A percentile compares a stretch with the other conserved stretches of the same genome.
phyloP scores from a whole-genome alignment of 2,329 filamentous ascomycete species.

The Beauveria sp. region DNA sequence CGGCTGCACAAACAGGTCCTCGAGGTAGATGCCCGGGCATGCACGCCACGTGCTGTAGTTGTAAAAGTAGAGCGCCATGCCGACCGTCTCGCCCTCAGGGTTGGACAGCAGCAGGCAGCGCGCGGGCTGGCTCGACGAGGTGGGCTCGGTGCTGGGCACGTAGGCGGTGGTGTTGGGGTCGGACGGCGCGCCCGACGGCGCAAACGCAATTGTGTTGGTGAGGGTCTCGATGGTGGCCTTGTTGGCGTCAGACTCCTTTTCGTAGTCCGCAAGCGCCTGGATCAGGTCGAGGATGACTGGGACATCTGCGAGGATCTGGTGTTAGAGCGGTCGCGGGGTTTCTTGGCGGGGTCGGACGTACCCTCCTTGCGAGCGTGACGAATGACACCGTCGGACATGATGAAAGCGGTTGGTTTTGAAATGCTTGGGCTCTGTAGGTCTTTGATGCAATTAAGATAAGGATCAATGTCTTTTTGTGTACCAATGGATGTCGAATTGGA shows the following conservation, averaged over 20 bases:
- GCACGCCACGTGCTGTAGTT: slow-evolving; percentile 93
- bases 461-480: neutral
- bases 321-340: neutral
- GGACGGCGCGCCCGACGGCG: slow-evolving; percentile 35
- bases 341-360: neutral
- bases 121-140: slow-evolving; percentile 53
- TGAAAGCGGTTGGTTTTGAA: neutral
- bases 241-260: slow-evolving; percentile 66
- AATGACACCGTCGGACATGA: slow-evolving; percentile 3
- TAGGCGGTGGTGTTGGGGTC: slow-evolving; percentile 29
- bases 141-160: slow-evolving; percentile 43
- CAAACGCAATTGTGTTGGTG: slow-evolving; percentile 70
- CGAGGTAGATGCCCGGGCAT: slow-evolving; percentile 83
- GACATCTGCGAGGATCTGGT: slow-evolving; percentile 53
- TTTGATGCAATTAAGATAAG: neutral
- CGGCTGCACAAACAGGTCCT: slow-evolving; percentile 80
- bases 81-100: slow-evolving; percentile 44
- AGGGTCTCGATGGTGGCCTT: slow-evolving; percentile 73
- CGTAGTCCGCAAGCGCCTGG: slow-evolving; percentile 79
- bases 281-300: slow-evolving; percentile 75
- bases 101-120: slow-evolving; percentile 65
- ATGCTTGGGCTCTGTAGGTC: neutral
- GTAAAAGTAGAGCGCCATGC: slow-evolving; percentile 88
- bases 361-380: slow-evolving; percentile 11
- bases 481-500: neutral